These are phyloP conservation scores for Talaromyces verruculosus DNA, from an alignment of 2,329 filamentous ascomycete genomes.

Conservation along the genomic window DNA sequence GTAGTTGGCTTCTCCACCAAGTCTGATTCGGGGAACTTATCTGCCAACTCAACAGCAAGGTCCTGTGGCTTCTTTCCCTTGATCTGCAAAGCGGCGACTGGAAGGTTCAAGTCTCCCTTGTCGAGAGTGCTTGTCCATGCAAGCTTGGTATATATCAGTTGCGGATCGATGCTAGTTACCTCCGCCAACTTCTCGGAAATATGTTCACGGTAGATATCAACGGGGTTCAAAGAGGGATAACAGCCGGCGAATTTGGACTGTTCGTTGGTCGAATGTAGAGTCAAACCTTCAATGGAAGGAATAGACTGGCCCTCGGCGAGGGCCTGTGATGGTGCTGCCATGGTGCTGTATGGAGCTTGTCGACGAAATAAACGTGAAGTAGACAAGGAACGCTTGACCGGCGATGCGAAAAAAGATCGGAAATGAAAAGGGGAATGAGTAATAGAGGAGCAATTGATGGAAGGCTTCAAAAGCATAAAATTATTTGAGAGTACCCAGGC, in stretches of 20 bases:
- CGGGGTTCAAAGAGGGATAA: conserved; percentile 48
- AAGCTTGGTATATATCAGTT: conserved; percentile 42
- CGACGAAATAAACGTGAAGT: conserved; percentile 19
- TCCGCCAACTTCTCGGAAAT: conserved; percentile 45
- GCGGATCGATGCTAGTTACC: conserved; percentile 39
- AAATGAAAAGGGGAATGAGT: conserved; percentile 3
- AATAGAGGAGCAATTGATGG: conserved; percentile 24
- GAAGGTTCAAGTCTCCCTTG: conserved; percentile 48
- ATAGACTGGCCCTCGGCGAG: conserved; percentile 28
- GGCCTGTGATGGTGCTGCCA: conserved; percentile 22
- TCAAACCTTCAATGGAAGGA: conserved; percentile 39
- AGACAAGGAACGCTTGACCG: conserved; percentile 9
- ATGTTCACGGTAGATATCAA: conserved; percentile 49
- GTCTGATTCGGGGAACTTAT: conserved; percentile 59
- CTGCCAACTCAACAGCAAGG: conserved; percentile 55
- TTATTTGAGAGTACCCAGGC: conserved; percentile 39
- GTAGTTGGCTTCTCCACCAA: conserved; percentile 57
- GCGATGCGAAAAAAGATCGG: not conserved
- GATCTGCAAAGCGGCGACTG: conserved; percentile 47
- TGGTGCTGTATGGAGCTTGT: conserved; percentile 18
- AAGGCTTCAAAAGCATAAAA: conserved; percentile 26
- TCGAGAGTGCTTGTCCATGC: conserved; percentile 49
- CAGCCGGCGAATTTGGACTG: conserved; percentile 43
- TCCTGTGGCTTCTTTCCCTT: conserved; percentile 61
- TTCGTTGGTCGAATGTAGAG: conserved; percentile 42